Base-by-base conservation (phyloP, 345 rosid genomes). In the Carallia brachiata region DNA sequence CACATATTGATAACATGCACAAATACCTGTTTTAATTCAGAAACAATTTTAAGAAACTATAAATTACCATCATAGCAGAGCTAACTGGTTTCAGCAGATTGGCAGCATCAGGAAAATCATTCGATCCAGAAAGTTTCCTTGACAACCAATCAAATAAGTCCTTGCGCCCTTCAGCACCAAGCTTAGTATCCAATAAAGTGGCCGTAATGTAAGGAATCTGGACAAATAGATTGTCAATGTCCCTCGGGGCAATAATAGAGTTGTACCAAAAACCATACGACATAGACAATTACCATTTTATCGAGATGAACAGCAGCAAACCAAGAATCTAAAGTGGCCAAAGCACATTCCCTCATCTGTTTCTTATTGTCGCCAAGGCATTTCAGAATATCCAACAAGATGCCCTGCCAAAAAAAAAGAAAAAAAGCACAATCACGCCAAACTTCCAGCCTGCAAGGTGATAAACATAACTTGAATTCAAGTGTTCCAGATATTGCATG, bases 131-230 rank as follows among this genome's bases (percentile, higher is more conserved):
- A 55, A 96, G 91, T 64, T 92, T 97, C 81, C 74, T 92, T 60
- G 91, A 81, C 79, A 89, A 87, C 99, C 99, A 96, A 87, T 96
- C 99, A 87, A 96, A 89, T 65, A 96, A 94, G 82, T 92, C 99
- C 84, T 90, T 96, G 23, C 98, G 98, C 69, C 99, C 99, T 80
- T 96, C 99, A 40, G 92, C 94, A 53, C 99, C 99, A 81, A 96
- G 89, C 85, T 92, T 96, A 72, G 87, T 57, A 67, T 96, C 99
- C 8, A 85, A 76, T 70, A 92, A 74, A 65, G 93, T 85, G 65
- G 89, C 67, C 63, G 87, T 77, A 69, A 96, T 79, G 74, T 88
- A 96, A 18, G 96, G 98, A 71, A 96, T 86, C 99, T 96, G 79
- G 55, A 84, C 77, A 81, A 69, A 54, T 63, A 71, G 73, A 70